These are phyloP conservation scores for Polytolypa hystricis DNA, from an alignment of 2,329 filamentous ascomycete genomes.

Conservation along the genomic window DNA sequence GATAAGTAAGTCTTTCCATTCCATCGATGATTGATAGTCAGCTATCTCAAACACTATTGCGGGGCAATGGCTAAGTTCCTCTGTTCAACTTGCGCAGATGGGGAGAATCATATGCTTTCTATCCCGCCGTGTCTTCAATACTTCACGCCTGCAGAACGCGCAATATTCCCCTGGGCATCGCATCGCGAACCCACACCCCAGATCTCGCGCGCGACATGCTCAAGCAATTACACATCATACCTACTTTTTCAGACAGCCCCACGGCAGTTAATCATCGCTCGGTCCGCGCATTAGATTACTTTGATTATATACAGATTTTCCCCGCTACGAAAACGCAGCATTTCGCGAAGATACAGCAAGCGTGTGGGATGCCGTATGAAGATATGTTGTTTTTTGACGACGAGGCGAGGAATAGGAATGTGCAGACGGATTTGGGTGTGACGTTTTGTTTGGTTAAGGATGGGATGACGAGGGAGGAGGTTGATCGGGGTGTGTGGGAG, in stretches of 20 bases:
- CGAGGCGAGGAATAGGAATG: slow-evolving; percentile 74
- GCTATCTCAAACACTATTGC: background rate
- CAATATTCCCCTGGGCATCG: slow-evolving; percentile 55
- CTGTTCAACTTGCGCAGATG: slow-evolving; percentile 26
- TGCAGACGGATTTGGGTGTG: slow-evolving; percentile 61
- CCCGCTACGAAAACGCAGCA: slow-evolving; percentile 77
- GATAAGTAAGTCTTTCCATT: slow-evolving; percentile 25
- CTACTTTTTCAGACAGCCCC: slow-evolving; percentile 30
- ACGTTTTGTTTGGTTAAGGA: slow-evolving; percentile 74
- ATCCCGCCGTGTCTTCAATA: slow-evolving; percentile 56
- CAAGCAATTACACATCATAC: slow-evolving; percentile 55
- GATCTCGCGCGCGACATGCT: slow-evolving; percentile 73
- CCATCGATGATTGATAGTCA: too few species aligned
- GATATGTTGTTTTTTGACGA: slow-evolving; percentile 98
- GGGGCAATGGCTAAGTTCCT: background rate
- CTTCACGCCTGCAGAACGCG: slow-evolving; percentile 49
- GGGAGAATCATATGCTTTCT: slow-evolving; percentile 61
- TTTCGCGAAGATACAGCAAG: slow-evolving; percentile 61
- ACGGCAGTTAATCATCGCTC: slow-evolving; percentile 36
- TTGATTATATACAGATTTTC: slow-evolving; percentile 50
- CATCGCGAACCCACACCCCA: slow-evolving; percentile 70
- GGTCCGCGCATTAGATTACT: slow-evolving; percentile 39
- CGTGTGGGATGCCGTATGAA: slow-evolving; percentile 59
- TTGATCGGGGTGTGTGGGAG: slow-evolving; percentile 66
- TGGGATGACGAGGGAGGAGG: slow-evolving; percentile 63